These are phyloP conservation scores for Agaricus sinodeliciosus DNA, from an alignment of 768 basidiomycete genomes.

Conservation along the genomic window DNA sequence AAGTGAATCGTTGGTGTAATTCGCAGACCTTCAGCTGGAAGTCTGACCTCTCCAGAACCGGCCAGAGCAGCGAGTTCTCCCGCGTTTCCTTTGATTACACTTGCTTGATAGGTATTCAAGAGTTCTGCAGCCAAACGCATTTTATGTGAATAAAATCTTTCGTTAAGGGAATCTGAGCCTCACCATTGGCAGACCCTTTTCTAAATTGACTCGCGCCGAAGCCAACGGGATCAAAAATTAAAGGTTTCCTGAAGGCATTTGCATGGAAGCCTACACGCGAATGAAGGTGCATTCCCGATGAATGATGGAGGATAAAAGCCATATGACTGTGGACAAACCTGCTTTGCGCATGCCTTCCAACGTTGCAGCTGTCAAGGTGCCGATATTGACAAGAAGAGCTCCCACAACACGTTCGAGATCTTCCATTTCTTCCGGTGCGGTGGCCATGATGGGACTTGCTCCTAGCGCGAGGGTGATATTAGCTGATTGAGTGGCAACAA, in stretches of 20 bases:
- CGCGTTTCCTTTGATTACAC: conserved; percentile 93
- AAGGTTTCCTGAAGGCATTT: conserved; percentile 62
- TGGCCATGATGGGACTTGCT: conserved; percentile 93
- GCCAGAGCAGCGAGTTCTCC: conserved; percentile 79
- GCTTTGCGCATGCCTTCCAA: conserved; percentile 72
- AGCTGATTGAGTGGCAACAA: conserved; percentile 85
- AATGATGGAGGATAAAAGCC: background rate
- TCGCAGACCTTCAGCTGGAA: background rate
- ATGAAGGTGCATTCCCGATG: background rate
- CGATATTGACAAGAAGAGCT: conserved; percentile 81
- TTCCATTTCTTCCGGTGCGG: conserved; percentile 73
- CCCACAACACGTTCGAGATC: conserved; percentile 63
- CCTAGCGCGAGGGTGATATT: conserved; percentile 85
- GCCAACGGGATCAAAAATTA: conserved; percentile 91
- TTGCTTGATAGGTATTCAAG: conserved; percentile 72
- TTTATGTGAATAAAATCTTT: background rate
- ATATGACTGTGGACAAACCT: conserved; percentile 29
- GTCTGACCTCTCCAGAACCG: conserved; percentile 63
- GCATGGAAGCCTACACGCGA: conserved; percentile 39
- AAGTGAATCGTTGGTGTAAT: background rate
- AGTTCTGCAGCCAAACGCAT: conserved; percentile 39
- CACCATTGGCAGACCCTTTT: conserved; percentile 53
- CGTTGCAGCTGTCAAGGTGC: conserved; percentile 55
- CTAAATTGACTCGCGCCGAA: conserved; percentile 78
- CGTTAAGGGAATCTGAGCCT: conserved; percentile 8